Conservation (phyloP, 805 yeast species). For the Lipomyces sp. region DNA sequence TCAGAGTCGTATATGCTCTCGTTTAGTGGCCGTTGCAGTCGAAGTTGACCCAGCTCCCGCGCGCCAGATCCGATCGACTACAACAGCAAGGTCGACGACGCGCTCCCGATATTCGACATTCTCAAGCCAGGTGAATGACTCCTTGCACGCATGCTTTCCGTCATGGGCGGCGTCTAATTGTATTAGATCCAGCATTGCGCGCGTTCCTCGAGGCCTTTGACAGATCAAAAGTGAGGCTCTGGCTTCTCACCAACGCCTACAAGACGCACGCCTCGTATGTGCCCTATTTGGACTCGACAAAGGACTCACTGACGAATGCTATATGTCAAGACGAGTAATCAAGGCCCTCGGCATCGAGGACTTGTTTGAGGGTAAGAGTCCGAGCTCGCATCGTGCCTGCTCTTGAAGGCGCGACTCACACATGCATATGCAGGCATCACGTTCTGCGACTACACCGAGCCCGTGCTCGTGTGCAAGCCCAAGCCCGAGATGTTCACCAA, state of each 20-base stretch:
- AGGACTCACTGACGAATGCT: neutral
- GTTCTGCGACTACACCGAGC: slow-evolving; percentile 73
- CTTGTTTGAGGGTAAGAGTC: slow-evolving; percentile 68
- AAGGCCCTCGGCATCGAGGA: slow-evolving; percentile 85
- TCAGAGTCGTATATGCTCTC: too few species aligned
- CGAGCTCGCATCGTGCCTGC: neutral
- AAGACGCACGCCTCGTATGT: slow-evolving; percentile 65
- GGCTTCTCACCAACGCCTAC: slow-evolving; percentile 96
- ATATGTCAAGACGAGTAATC: slow-evolving; percentile 55
- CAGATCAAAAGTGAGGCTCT: slow-evolving; percentile 59
- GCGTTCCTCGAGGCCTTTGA: slow-evolving; percentile 38
- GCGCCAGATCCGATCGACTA: slow-evolving; percentile 75
- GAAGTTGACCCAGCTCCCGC: neutral
- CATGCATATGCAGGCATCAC: too few species aligned
- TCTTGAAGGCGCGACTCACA: neutral
- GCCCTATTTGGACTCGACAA: neutral
- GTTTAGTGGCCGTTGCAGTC: too few species aligned
- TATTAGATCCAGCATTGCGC: slow-evolving; percentile 40
- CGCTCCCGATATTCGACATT: slow-evolving; percentile 80
- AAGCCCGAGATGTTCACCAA: slow-evolving; percentile 62
- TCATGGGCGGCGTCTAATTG: neutral
- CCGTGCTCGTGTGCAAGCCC: slow-evolving; percentile 82
- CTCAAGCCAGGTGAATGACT: slow-evolving; percentile 56
- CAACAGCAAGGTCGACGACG: slow-evolving; percentile 85
- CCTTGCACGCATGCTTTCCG: too few species aligned